A percentile compares a stretch with the other conserved stretches of the same genome.
Conservation (phyloP, 2,329 filamentous ascomycete species). For the Claviceps maximensis region DNA sequence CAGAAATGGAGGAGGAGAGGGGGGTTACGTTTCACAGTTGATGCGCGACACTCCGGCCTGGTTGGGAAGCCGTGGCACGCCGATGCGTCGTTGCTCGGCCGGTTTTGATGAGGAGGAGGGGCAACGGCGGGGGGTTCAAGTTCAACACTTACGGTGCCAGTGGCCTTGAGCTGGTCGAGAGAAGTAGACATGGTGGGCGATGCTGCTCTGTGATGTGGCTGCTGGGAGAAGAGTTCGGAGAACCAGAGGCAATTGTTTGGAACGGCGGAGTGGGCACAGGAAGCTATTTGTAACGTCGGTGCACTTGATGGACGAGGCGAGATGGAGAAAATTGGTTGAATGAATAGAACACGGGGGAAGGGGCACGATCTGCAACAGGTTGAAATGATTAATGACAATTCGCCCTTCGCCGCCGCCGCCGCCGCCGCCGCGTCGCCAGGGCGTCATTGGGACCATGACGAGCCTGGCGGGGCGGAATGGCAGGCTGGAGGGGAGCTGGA, state of each 20-base stretch:
- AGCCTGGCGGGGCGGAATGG: not conserved
- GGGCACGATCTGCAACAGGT: not conserved
- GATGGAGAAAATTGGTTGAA: not conserved
- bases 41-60: not conserved
- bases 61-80: not conserved
- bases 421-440: not conserved
- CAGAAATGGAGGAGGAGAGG: not conserved
- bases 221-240: not conserved
- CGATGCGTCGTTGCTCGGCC: not conserved
- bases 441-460: not conserved
- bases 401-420: no score
- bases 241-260: no score
- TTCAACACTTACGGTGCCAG: slow-evolving; percentile 70
- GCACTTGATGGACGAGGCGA: not conserved
- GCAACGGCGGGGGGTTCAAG: slow-evolving; percentile 17
- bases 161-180: slow-evolving; percentile 92
- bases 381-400: not conserved
- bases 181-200: slow-evolving; percentile 58
- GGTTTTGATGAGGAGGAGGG: slow-evolving; percentile 14
- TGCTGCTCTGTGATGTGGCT: no score
- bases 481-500: not conserved
- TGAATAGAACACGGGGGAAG: not conserved
- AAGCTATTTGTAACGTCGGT: not conserved
- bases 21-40: not conserved
- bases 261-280: not conserved